phyloP scores from a whole-genome alignment of 148 eudicot genomes.

The Camellia lanceoleosa region DNA sequence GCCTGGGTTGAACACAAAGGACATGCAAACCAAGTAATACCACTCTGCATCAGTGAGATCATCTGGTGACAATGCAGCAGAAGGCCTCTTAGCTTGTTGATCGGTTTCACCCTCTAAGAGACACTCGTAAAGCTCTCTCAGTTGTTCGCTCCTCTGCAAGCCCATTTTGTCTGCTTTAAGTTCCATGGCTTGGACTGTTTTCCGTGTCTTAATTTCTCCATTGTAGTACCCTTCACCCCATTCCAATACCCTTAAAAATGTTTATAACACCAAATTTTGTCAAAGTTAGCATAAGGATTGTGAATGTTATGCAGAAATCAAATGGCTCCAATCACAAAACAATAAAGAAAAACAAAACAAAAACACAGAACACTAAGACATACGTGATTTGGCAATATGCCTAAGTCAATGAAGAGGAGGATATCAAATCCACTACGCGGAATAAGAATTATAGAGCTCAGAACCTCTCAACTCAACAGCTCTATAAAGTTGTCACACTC shows the following conservation, averaged over 20 bases:
- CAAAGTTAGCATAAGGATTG: slow-evolving; percentile 3
- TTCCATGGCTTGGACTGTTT: slow-evolving; percentile 30
- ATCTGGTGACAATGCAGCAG: slow-evolving; percentile 40
- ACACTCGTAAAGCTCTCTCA: slow-evolving; percentile 50
- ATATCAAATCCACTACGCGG: no score
- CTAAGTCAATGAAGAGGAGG: no score
- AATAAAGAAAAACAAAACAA: no score
- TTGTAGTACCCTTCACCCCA: slow-evolving; percentile 66
- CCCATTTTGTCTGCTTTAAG: slow-evolving; percentile 35
- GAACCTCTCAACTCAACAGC: no score
- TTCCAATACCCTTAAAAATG: slow-evolving; percentile 43
- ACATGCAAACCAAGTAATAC: slow-evolving; percentile 72
- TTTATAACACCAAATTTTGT: neutral
- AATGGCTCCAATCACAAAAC: no score
- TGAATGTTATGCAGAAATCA: neutral
- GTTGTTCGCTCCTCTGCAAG: slow-evolving; percentile 49
- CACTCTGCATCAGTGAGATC: slow-evolving; percentile 56
- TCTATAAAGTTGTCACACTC: no score
- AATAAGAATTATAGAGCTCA: no score
- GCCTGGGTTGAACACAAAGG: slow-evolving; percentile 48
- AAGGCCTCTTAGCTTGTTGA: slow-evolving; percentile 28
- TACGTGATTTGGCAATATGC: no score
- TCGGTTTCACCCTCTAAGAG: slow-evolving; percentile 41
- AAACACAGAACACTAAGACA: no score
- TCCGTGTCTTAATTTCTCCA: slow-evolving; percentile 47